Evolutionary conservation across 2,329 filamentous ascomycete genomes (phyloP).

Genomic region (Phialophora chinensis): DNA sequence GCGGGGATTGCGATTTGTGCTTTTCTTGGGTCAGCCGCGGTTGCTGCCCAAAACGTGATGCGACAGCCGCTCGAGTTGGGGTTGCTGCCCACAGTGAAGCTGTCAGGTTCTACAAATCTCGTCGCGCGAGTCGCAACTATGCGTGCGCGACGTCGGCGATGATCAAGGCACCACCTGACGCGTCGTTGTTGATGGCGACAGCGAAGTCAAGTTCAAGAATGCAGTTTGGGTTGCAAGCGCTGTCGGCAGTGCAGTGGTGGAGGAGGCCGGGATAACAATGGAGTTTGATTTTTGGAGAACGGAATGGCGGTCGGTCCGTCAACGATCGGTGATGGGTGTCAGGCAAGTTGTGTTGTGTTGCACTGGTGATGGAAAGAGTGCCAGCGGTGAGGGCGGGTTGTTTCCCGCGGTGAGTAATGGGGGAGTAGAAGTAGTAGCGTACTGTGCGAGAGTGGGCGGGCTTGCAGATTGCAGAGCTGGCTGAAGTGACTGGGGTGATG

Average conservation of each 20-base stretch:
- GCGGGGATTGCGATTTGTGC: conserved; percentile 14
- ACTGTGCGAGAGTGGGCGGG: conserved; percentile 15
- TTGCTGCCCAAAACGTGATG: conserved; percentile 21
- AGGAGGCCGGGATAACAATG: background rate
- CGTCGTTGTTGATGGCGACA: conserved; percentile 6
- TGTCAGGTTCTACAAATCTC: conserved; percentile 18
- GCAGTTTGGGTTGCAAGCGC: conserved; percentile 10
- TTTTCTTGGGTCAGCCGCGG: conserved; percentile 14
- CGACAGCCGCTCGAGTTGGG: background rate
- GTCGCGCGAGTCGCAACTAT: conserved; percentile 6
- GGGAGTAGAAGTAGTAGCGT: conserved; percentile 3
- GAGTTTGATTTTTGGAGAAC: conserved; percentile 11
- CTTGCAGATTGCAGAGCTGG: conserved; percentile 25
- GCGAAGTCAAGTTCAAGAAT: conserved; percentile 10
- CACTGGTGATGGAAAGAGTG: conserved; percentile 19
- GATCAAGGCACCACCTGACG: conserved; percentile 6
- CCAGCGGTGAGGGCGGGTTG: conserved; percentile 20
- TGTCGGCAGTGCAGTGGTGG: conserved; percentile 10
- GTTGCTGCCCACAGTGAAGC: conserved; percentile 19
- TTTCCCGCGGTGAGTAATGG: conserved; percentile 20
- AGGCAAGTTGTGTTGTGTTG: conserved; percentile 14
- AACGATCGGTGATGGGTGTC: conserved; percentile 13
- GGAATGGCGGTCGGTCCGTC: conserved; percentile 17
- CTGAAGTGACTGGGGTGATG: conserved; percentile 21
- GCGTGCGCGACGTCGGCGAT: conserved; percentile 10